Evolutionary conservation across 2,329 filamentous ascomycete species (phyloP), one percentile per base, ranked within the genome.

Genomic region (Geosmithia putterillii): DNA sequence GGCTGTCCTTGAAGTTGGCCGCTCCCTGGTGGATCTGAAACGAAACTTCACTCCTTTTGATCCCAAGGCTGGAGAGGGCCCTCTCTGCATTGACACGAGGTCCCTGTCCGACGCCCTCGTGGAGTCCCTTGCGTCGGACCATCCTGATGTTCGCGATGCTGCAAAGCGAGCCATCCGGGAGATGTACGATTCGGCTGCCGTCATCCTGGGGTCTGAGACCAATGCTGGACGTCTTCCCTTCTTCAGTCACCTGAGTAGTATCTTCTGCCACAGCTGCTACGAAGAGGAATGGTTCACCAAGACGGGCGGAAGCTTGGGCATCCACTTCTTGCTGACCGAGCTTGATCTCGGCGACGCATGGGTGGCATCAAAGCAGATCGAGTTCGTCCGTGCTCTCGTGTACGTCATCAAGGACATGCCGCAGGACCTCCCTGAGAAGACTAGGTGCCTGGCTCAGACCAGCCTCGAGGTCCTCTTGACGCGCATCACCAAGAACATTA

Each of bases 231-330:
- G 79, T 44, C 71, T 98, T 8, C 79, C 83, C 1, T 86, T 98
- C 62, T 98, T 98, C 64, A 74, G 73, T 46, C 81, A 90, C 54
- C 70, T 98, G 6, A 82, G 83, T 35, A 83, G 79, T 47, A 81
- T 81, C 1, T 95, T 96, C 58, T 92, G 86, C 52, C 92, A 98
- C 58, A 88, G 86, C 50, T 98, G 92, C 59, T 89, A 95, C 54
- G 88, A 92, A 54, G 90, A 98, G 59, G 92, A 98, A 54, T 99
- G 94, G 92, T 98, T 95, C 57, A 89, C 89, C 42, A 98, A 99
- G 63, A 85, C 88, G 34, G 92, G 90, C 41, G 92, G 92, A 35
- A 89, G 85, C 43, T 67, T 90, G 18, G 94, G 94, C 44, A 95
- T 99, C 54, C 83, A 86, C 54, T 81, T 94, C 45, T 67, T 98